Evolutionary conservation across 192 early-diverging fungal genomes (phyloP), one percentile per base, ranked within the genome.

Genomic region (Lobosporangium transversale): DNA sequence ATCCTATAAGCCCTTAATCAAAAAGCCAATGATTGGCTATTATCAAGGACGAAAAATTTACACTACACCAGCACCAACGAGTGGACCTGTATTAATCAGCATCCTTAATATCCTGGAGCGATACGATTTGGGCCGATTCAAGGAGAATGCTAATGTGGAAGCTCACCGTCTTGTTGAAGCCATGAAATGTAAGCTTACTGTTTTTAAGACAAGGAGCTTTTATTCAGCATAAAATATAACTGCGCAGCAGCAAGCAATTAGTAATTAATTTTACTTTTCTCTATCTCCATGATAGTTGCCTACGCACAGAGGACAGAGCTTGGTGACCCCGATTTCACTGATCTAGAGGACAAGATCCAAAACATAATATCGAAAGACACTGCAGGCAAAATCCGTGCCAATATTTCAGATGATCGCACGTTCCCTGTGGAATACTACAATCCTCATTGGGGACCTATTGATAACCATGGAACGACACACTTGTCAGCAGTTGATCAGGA

Each of bases 391-490:
- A 83, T 94, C 33, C 84, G 94, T 20, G 70, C 70, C 43, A 92
- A 92, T 40, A 91, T 97, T 53, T 89, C 90, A 7, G 92, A 94
- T 54, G 83, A 71, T 42, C 51, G 66, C 4, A 96, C 94, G 0
- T 90, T 89, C 64, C 83, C 83, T 18, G 84, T 89, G 8, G 61
- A 71, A 8, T 89, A 96, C 78, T 98, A 98, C 79, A 83, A 90
- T 31, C 92, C 95, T 17, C 68, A 84, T 40, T 97, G 90, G 83
- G 91, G 92, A 21, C 78, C 89, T 14, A 80, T 87, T 12, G 88
- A 91, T 36, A 89, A 89, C 60, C 97, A 94, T 61, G 97, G 97
- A 18, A 98, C 97, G 7, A 95, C 94, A 29, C 95, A 97, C 80
- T 63, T 98, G 23, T 97, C 95, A 0, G 85, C 91, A 18, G 66